Evolutionary conservation across 140 eudicot species (phyloP).

Genomic region (Flaveria floridana): DNA sequence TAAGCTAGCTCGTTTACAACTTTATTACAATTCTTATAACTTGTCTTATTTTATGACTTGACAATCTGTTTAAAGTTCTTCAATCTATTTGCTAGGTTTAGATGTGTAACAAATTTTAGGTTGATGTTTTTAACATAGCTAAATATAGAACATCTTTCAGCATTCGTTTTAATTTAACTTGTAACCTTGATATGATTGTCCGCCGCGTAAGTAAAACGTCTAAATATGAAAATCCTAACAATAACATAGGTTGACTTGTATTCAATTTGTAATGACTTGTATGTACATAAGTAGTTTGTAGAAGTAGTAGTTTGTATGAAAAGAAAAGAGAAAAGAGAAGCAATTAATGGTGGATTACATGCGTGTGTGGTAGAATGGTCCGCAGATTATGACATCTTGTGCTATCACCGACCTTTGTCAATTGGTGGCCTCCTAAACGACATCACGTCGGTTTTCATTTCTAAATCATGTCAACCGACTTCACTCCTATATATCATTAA

Average conservation of each 20-base stretch:
- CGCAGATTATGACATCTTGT: background rate
- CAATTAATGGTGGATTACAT: slow-evolving; percentile 5
- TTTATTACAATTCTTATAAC: background rate
- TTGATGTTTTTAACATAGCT: too few relatives aligned
- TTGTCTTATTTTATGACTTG: background rate
- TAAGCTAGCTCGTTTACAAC: background rate
- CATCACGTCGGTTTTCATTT: slow-evolving; percentile 5
- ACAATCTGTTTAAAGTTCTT: background rate
- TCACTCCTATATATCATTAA: background rate
- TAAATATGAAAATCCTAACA: background rate
- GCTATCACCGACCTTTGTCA: slow-evolving; percentile 13
- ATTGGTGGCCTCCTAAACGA: slow-evolving; percentile 14
- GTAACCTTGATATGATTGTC: too few relatives aligned
- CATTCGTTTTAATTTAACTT: too few relatives aligned
- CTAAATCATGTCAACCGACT: slow-evolving; percentile 11
- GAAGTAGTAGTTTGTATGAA: background rate
- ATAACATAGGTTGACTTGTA: background rate
- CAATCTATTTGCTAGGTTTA: background rate
- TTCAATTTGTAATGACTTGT: background rate
- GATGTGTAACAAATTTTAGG: too few relatives aligned
- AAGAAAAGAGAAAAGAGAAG: background rate
- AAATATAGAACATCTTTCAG: too few relatives aligned
- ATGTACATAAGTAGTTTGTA: background rate
- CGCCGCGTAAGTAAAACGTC: too few relatives aligned
- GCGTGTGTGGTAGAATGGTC: slow-evolving; percentile 18